Evolutionary conservation across 306 rosid species (phyloP).

Genomic region (Erythrophleum fordii): DNA sequence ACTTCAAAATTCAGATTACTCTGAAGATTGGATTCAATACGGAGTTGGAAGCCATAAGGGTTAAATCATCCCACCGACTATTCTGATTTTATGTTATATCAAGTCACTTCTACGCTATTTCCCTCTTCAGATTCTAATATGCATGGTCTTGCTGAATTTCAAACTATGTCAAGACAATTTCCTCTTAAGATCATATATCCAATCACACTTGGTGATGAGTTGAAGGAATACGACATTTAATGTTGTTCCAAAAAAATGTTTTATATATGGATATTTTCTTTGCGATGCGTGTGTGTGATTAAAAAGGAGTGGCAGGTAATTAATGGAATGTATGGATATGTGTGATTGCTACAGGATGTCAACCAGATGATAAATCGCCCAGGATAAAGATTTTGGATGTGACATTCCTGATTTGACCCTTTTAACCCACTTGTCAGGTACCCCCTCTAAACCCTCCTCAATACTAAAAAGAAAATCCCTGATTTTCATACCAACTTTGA

Average conservation of each 20-base stretch:
- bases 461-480: constrained; percentile 57
- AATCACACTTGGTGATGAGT: neutral
- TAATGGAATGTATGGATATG: constrained; percentile 32
- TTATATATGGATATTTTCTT: neutral
- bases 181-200: neutral
- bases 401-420: constrained; percentile 64
- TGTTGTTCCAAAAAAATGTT: neutral
- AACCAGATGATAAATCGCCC: constrained; percentile 67
- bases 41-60: neutral
- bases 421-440: constrained; percentile 58
- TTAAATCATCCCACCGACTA: neutral
- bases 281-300: neutral
- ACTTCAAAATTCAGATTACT: constrained; percentile 30
- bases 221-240: neutral
- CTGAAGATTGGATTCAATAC: neutral
- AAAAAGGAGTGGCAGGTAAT: constrained; percentile 33
- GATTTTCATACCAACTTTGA: constrained; percentile 78
- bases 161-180: neutral
- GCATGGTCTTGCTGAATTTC: neutral
- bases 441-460: constrained; percentile 37
- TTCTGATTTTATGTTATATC: neutral
- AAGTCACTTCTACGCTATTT: neutral
- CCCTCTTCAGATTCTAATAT: no score
- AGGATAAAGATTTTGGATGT: constrained; percentile 76
- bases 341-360: constrained; percentile 68